Evolutionary conservation across 768 basidiomycete species (phyloP).

Genomic region (Strobilomyces confusus): DNA sequence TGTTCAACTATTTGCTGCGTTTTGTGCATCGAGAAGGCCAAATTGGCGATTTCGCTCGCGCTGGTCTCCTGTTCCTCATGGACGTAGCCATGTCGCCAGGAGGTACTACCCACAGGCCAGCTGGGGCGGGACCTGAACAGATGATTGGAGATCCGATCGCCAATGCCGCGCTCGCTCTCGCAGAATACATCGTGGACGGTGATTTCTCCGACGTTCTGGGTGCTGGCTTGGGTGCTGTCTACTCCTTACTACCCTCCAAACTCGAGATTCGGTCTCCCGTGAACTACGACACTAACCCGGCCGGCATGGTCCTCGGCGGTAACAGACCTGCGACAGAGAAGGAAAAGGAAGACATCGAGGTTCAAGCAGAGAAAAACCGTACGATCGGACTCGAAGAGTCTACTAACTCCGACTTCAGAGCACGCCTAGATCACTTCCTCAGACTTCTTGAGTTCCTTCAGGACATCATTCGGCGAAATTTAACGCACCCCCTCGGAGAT

Average conservation of each 20-base stretch:
- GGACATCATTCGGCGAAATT: constrained; percentile 76
- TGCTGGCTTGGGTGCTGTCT: constrained; percentile 89
- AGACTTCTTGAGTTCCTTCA: constrained; percentile 90
- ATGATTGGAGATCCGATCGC: constrained; percentile 59
- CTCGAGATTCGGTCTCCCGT: constrained; percentile 59
- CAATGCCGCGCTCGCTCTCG: constrained; percentile 82
- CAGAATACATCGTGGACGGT: constrained; percentile 93
- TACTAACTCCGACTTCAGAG: constrained; percentile 67
- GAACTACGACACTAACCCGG: constrained; percentile 35
- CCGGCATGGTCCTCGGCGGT: constrained; percentile 73
- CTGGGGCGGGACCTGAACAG: constrained; percentile 26
- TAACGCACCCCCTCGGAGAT: constrained; percentile 34
- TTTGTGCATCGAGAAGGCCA: constrained; percentile 93
- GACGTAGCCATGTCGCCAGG: constrained; percentile 92
- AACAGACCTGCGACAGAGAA: constrained; percentile 51
- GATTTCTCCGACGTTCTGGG: constrained; percentile 97
- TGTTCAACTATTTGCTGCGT: constrained; percentile 93
- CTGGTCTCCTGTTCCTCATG: constrained; percentile 90
- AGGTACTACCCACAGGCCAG: constrained; percentile 42
- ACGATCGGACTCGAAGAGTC: constrained; percentile 75
- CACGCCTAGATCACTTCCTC: constrained; percentile 82
- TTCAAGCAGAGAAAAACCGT: constrained; percentile 47
- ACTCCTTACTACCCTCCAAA: constrained; percentile 86
- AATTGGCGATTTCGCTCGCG: constrained; percentile 90
- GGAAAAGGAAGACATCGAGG: constrained; percentile 53